Evolutionary conservation across 805 yeast genomes (phyloP), one percentile per base, ranked within the genome.

Genomic region (Metschnikowia bowlesiae): DNA sequence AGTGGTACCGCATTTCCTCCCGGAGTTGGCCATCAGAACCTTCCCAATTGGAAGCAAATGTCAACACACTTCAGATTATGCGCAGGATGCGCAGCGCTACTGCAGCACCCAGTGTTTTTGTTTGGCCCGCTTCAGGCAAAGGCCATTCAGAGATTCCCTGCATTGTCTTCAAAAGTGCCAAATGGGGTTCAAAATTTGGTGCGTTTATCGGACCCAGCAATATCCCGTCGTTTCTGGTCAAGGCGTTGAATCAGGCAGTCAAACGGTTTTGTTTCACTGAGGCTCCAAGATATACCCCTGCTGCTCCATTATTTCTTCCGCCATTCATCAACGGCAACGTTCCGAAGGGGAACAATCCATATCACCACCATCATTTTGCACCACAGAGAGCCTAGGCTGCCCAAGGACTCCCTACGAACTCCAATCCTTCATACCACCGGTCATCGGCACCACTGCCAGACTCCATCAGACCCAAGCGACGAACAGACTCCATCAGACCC

Each of bases 131-230:
- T 33, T 30, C 18, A 16, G 47, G 47, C 22, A 44, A 30, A 13
- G 3, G 31, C 29, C 16, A 16, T 13, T 28, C 29, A 33, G 9
- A 5, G 13, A 16, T 26, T 42, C n/a, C 38, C 32, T 42, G 38
- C 45, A 33, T 42, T 42, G 45, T 26, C 45, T 33, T 42, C 18
- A 42, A 42, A 42, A 42, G 14, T 42, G 45, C 45, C 45, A 34
- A 42, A 42, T 42, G 22, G 45, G 45, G 45, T 32, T 34, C 26
- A 32, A 26, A 22, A n/a, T 26, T 26, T 30, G 26, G 22, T 18
- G 38, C 34, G 11, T 33, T 32, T 34, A 11, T 38, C 34, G 32
- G 13, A n/a, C 37, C 38, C 22, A 42, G 45, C 45, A 42, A 42
- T 8, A 9, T 9, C 14, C 31, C 37, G 22, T 42, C 45, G 18